Evolutionary conservation across 371 early-diverging fungal species (phyloP).

Genomic region (Vairimorpha necatrix): DNA sequence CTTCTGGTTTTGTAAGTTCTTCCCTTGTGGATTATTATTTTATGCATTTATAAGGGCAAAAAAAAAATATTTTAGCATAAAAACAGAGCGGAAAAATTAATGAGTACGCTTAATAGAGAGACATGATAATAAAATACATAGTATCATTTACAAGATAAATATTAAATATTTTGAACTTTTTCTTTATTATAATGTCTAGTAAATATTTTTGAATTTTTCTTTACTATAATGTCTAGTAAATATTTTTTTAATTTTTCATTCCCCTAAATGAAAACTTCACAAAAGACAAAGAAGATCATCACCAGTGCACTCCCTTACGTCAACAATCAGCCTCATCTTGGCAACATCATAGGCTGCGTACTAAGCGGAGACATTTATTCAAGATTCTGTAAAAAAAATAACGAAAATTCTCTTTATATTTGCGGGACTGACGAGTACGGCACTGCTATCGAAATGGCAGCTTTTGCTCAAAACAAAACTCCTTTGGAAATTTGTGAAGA

Average conservation of each 20-base stretch:
- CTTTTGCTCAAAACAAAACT: constrained; percentile 66
- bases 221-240: too few species aligned
- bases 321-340: constrained; percentile 98
- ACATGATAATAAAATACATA: not conserved
- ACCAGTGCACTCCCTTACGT: constrained; percentile 97
- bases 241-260: too few species aligned
- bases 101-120: not conserved
- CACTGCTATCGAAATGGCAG: constrained; percentile 98
- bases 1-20: constrained; percentile 61
- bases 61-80: constrained; percentile 5
- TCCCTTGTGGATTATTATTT: constrained; percentile 40
- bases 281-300: constrained; percentile 67
- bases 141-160: not conserved
- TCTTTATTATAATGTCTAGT: too few species aligned
- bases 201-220: too few species aligned
- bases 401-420: constrained; percentile 81
- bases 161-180: too few species aligned
- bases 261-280: not conserved
- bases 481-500: constrained; percentile 90
- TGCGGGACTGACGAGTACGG: constrained; percentile 99
- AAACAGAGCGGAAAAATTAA: too few species aligned
- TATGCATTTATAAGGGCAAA: constrained; percentile 19
- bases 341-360: constrained; percentile 95
- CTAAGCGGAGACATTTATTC: constrained; percentile 94
- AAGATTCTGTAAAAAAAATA: constrained; percentile 80